phyloP scores from a whole-genome alignment of 1,139 yeast genomes.

The Arxiozyma slooffiae region DNA sequence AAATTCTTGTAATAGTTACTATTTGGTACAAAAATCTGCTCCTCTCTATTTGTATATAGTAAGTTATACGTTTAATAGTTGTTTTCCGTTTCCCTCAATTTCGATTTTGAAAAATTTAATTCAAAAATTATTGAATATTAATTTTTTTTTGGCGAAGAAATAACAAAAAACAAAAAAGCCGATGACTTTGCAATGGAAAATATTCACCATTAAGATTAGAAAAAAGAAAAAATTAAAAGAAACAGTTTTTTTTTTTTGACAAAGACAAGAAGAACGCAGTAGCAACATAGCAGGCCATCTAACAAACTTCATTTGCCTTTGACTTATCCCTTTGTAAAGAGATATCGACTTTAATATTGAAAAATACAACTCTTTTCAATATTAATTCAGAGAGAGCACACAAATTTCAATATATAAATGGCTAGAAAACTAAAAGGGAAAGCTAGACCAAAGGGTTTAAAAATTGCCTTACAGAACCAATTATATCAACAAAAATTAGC shows the following conservation, averaged over 20 bases:
- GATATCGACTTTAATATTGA: neutral
- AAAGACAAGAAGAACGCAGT: too few species aligned
- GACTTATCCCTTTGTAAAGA: neutral
- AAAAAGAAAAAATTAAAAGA: neutral
- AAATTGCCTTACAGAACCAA: constrained; percentile 37
- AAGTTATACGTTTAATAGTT: too few species aligned
- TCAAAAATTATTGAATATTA: too few species aligned
- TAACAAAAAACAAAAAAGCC: neutral
- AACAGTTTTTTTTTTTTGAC: too few species aligned
- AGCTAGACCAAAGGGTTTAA: constrained; percentile 37
- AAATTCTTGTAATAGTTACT: neutral
- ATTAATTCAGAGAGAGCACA: neutral
- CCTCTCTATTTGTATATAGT: too few species aligned
- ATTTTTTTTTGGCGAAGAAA: too few species aligned
- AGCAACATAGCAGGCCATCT: neutral
- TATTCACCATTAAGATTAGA: neutral
- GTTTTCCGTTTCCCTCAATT: neutral
- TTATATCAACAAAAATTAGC: constrained; percentile 17
- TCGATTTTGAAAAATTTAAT: neutral
- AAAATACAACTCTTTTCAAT: neutral
- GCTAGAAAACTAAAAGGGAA: constrained; percentile 29
- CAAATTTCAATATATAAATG: constrained; percentile 13
- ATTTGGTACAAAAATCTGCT: too few species aligned
- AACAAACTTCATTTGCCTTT: neutral
- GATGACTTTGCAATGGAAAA: neutral